Conservation (phyloP, 2,329 filamentous ascomycete genomes). For the Fusarium pseudograminearum region DNA sequence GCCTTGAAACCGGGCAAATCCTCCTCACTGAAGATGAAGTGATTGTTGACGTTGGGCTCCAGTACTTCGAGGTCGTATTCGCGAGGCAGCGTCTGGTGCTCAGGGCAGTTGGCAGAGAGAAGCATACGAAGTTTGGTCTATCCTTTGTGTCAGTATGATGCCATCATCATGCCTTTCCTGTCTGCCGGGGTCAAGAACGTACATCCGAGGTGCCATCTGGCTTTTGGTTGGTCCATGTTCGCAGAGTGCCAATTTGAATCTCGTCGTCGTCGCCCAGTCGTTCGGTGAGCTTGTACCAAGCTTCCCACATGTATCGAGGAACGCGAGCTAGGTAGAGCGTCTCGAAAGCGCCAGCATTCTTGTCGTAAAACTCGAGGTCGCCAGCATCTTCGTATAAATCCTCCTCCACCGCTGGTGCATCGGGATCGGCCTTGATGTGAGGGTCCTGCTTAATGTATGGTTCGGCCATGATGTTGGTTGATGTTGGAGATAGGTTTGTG, state of each 20-base stretch:
- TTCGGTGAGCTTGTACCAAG: conserved; percentile 69
- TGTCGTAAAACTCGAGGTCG: conserved; percentile 68
- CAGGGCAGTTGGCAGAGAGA: conserved; percentile 71
- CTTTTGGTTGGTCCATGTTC: conserved; percentile 67
- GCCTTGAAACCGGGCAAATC: conserved; percentile 74
- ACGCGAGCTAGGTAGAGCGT: conserved; percentile 80
- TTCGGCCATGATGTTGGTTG: conserved; percentile 52
- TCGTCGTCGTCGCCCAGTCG: conserved; percentile 83
- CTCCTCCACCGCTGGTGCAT: conserved; percentile 66
- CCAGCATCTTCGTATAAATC: conserved; percentile 74
- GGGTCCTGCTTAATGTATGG: conserved; percentile 59
- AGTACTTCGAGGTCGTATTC: conserved; percentile 86
- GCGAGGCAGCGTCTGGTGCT: conserved; percentile 82
- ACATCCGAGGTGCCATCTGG: conserved; percentile 64
- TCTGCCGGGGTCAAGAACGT: conserved; percentile 46
- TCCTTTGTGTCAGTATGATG: conserved; percentile 16
- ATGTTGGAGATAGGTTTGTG: conserved; percentile 4
- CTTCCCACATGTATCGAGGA: conserved; percentile 83
- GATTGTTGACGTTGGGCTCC: conserved; percentile 77
- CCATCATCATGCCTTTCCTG: not conserved
- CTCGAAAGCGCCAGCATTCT: conserved; percentile 55
- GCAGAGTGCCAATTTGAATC: conserved; percentile 82
- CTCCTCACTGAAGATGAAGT: conserved; percentile 93
- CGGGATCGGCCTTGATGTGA: conserved; percentile 64
- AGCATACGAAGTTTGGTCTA: conserved; percentile 69